These are phyloP conservation scores for Lanmaoa rubissima DNA, from an alignment of 768 basidiomycete species.

Conservation along the genomic window DNA sequence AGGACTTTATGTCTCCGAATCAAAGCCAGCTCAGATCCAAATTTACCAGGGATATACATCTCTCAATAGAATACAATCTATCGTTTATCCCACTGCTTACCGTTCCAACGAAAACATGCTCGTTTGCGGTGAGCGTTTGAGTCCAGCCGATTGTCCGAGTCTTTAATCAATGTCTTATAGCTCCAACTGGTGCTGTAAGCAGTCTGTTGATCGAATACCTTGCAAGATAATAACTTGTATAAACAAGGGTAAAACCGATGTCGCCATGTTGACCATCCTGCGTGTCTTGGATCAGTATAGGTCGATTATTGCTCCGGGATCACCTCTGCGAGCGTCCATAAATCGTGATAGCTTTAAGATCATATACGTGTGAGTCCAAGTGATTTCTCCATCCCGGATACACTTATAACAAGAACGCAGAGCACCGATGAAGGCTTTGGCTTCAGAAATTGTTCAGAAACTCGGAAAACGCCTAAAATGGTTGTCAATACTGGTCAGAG, in stretches of 20 bases:
- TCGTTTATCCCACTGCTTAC: conserved; percentile 92
- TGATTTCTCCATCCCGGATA: background rate
- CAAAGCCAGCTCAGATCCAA: background rate
- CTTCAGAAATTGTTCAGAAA: conserved; percentile 93
- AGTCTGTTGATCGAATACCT: background rate
- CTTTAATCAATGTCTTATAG: conserved; percentile 38
- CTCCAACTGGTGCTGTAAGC: conserved; percentile 95
- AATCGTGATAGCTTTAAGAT: conserved; percentile 82
- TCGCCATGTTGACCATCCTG: conserved; percentile 91
- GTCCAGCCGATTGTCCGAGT: background rate
- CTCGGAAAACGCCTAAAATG: conserved; percentile 86
- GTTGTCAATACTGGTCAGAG: conserved; percentile 83
- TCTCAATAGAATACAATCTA: conserved; percentile 93
- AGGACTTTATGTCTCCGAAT: conserved; percentile 15
- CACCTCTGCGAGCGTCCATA: conserved; percentile 49
- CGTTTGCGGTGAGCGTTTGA: conserved; percentile 41
- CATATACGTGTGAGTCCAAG: conserved; percentile 79
- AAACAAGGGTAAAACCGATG: conserved; percentile 94
- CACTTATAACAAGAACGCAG: conserved; percentile 35
- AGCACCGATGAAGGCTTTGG: conserved; percentile 98
- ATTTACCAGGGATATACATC: conserved; percentile 69
- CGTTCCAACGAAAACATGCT: conserved; percentile 96
- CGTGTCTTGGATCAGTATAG: conserved; percentile 80
- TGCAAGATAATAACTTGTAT: conserved; percentile 3
- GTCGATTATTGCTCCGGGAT: conserved; percentile 27